phyloP scores from a whole-genome alignment of 371 early-diverging fungal genomes.

The Choanephora cucurbitarum region DNA sequence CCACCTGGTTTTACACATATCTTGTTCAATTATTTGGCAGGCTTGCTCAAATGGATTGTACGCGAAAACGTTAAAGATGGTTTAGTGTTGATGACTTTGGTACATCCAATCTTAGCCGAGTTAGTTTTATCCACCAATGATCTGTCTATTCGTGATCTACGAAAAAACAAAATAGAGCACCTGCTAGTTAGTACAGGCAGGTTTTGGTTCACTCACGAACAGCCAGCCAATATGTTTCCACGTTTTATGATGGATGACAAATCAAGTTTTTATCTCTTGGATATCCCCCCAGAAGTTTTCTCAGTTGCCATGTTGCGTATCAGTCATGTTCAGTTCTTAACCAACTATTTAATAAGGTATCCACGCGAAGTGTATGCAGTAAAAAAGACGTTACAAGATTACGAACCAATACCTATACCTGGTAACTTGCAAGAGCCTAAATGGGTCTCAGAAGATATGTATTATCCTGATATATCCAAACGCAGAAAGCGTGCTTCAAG shows the following conservation, averaged over 20 bases:
- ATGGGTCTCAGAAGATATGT: constrained; percentile 15
- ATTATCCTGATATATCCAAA: constrained; percentile 30
- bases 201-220: constrained; percentile 63
- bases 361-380: constrained; percentile 60
- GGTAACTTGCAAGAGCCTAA: constrained; percentile 2
- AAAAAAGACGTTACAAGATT: constrained; percentile 53
- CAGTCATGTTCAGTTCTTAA: constrained; percentile 65
- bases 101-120: constrained; percentile 59
- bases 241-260: constrained; percentile 26
- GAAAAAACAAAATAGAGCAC: constrained; percentile 66
- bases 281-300: constrained; percentile 58
- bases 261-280: constrained; percentile 40
- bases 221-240: constrained; percentile 60
- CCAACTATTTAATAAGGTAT: constrained; percentile 58
- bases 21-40: constrained; percentile 67
- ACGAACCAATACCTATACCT: constrained; percentile 39
- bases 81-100: constrained; percentile 43
- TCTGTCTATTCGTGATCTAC: constrained; percentile 59
- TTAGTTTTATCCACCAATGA: constrained; percentile 62
- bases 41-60: constrained; percentile 62
- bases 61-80: constrained; percentile 50
- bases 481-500: constrained; percentile 17
- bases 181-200: constrained; percentile 57
- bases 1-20: constrained; percentile 62
- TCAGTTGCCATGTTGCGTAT: constrained; percentile 58